Evolutionary conservation across 208 protist species (phyloP), one percentile per base, ranked within the genome.

Genomic region (Acanthamoeba quina): DNA sequence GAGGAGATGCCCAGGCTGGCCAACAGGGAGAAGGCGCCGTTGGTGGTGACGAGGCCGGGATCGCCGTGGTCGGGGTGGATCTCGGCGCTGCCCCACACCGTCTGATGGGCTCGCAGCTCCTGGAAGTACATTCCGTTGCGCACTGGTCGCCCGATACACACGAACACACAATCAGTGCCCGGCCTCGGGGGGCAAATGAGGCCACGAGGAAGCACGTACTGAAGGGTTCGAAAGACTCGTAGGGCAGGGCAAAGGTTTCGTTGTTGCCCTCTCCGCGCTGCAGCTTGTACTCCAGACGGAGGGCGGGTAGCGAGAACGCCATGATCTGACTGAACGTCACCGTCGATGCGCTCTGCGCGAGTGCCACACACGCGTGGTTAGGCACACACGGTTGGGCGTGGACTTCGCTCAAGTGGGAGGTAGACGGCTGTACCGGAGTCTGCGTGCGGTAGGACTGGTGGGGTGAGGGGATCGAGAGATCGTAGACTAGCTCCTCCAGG

Each of bases 71-170:
- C 85, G 15, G 56, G 56, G 10, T 95, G 94, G 24, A 95, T 90
- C 92, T 95, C 94, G 3, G 6, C 72, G 9, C 49, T 86, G 47
- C 93, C 94, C 90, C 91, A 95, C 41, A 95, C 86, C 19, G 1
- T 94, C 31, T 47, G 49, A n/a, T 95, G 94, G 21, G 19, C 60
- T 24, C 60, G 15, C 47, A 95, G 11, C 86, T 95, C 94, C 31
- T 95, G 94, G 60, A 95, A 54, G 10, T 95, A 95, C 41, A 95
- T 11, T 11, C 94, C 94, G 24, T 3, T 93, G 1, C 94, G 86
- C 24, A 95, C 94, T 78, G 7, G 41, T 37, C 37, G 3, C 37
- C 37, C 37, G 37, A 3, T 37, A 37, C 2, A 3, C 0, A 37
- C 37, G 37, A 37, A 37, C 37, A 37, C 37, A 37, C 37, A 37